A percentile compares a stretch with the other conserved stretches of the same genome.
Conservation (phyloP, 2,329 filamentous ascomycete species). For the Trichoderma oligosporum region DNA sequence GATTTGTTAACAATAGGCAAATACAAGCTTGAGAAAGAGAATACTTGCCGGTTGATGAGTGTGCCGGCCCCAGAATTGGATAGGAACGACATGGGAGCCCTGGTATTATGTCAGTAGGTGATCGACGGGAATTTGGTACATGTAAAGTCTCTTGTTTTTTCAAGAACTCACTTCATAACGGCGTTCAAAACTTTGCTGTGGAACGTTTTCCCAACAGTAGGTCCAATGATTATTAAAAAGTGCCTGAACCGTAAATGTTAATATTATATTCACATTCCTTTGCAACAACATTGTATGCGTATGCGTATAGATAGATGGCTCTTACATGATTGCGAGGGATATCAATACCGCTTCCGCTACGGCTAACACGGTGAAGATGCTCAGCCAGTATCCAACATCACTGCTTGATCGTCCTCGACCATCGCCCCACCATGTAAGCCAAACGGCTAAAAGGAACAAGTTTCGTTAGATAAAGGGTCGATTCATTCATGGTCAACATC, state of each 20-base stretch:
- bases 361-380: constrained; percentile 28
- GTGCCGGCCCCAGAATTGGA: constrained; percentile 30
- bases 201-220: constrained; percentile 26
- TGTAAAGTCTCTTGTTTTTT: accelerated
- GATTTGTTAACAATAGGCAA: neutral
- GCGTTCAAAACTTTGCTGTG: constrained; percentile 27
- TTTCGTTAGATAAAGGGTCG: neutral
- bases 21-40: neutral
- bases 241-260: constrained; percentile 22
- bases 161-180: constrained; percentile 24
- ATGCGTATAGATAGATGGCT: too few relatives aligned
- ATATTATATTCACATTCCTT: neutral
- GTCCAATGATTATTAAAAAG: constrained; percentile 28
- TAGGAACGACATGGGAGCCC: constrained; percentile 29
- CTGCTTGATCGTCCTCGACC: constrained; percentile 26
- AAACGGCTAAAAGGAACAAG: constrained; percentile 26
- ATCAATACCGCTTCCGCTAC: constrained; percentile 26
- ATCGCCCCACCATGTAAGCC: constrained; percentile 34
- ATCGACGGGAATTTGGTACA: neutral
- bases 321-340: constrained; percentile 29
- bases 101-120: neutral
- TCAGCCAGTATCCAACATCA: constrained; percentile 32
- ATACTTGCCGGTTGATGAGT: constrained; percentile 27
- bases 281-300: too few relatives aligned
- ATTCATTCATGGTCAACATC: neutral